Percentiles rank a stretch among this genome's conserved stretches.
phyloP scores from a whole-genome alignment of 371 early-diverging fungal genomes.

The Umbelopsis sp. region DNA sequence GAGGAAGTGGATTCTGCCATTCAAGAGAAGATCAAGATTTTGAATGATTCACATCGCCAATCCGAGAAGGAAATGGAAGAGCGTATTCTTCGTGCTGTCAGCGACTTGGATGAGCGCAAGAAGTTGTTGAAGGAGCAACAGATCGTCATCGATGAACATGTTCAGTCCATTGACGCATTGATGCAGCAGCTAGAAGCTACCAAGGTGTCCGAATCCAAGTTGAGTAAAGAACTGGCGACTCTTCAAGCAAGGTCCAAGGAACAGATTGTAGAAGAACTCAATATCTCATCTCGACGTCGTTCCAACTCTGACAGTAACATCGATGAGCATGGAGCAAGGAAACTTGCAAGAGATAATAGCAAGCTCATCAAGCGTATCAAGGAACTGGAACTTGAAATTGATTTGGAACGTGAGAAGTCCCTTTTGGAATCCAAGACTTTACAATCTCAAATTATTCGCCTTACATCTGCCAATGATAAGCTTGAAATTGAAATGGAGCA shows the following conservation, averaged over 20 bases:
- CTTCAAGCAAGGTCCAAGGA: not conserved
- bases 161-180: not conserved
- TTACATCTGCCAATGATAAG: constrained; percentile 51
- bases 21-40: constrained; percentile 3
- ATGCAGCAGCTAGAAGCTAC: not conserved
- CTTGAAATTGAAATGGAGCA: constrained; percentile 56
- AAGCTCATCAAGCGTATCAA: constrained; percentile 39
- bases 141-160: not conserved
- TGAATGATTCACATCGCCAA: constrained; percentile 15
- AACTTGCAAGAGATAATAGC: constrained; percentile 41
- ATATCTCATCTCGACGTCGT: not conserved
- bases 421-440: constrained; percentile 45
- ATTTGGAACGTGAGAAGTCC: constrained; percentile 39
- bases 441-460: constrained; percentile 46
- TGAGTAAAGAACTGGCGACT: not conserved
- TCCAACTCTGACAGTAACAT: constrained; percentile 9
- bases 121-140: constrained; percentile 17
- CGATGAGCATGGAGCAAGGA: constrained; percentile 25
- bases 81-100: constrained; percentile 5
- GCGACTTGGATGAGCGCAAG: constrained; percentile 20
- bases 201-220: not conserved
- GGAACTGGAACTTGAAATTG: constrained; percentile 46
- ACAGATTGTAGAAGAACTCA: not conserved
- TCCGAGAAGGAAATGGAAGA: constrained; percentile 20
- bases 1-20: not conserved